Conservation (phyloP, 495 filamentous ascomycete species). For the Entonaema liquescens region DNA sequence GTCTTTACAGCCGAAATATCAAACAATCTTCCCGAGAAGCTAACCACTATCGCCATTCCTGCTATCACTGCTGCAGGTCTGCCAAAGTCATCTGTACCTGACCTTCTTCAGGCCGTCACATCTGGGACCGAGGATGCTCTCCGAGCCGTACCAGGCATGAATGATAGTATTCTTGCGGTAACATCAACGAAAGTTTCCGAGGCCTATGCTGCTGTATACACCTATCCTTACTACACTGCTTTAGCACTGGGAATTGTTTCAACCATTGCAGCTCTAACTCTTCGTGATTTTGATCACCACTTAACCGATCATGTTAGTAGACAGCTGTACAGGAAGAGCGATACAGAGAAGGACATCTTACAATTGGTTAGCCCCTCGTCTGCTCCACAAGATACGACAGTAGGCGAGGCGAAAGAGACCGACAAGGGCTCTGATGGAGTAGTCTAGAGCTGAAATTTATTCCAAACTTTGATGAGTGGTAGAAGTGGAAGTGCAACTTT, state of each 20-base stretch:
- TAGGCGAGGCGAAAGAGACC: neutral
- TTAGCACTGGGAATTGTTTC: no score
- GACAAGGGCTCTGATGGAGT: neutral
- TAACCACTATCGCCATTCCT: slow-evolving; percentile 26
- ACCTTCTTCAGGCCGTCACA: neutral
- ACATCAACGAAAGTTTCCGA: no score
- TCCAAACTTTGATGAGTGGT: neutral
- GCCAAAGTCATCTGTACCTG: neutral
- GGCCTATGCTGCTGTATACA: no score
- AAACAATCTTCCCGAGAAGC: slow-evolving; percentile 50
- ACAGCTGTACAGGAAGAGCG: neutral
- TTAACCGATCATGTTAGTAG: no score
- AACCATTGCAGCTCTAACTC: no score
- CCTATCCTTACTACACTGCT: no score
- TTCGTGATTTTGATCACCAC: no score
- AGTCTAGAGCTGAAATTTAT: neutral
- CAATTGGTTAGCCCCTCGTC: neutral
- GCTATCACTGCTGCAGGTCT: neutral
- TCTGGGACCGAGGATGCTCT: neutral
- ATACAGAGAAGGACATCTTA: neutral
- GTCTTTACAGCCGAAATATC: slow-evolving; percentile 57
- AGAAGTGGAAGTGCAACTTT: neutral
- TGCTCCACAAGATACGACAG: neutral
- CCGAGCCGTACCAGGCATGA: neutral
- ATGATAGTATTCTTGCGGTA: neutral